Base-by-base conservation (phyloP, 768 basidiomycete genomes). In the Fomitopsis pulvina region DNA sequence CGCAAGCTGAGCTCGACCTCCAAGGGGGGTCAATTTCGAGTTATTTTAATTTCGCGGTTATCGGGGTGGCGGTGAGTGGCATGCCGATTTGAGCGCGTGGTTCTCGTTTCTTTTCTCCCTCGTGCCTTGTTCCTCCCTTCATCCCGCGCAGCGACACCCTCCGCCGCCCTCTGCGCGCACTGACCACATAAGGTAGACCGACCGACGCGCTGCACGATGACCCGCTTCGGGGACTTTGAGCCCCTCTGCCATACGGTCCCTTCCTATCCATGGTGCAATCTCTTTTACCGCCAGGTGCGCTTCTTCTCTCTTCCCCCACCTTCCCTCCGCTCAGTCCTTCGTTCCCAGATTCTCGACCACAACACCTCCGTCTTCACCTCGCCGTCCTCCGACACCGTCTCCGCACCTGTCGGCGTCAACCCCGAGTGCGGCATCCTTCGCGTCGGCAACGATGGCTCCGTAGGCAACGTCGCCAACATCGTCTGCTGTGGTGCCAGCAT, bases 201-300 rank as follows among this genome's bases (percentile, higher is more conserved):
- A n/a, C n/a, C n/a, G n/a, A n/a, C n/a, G 46, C 25, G 29, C 8
- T 32, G 50, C 44, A 57, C 57, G 27, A 76, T 79, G 84, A 74
- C 75, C 55, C 70, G 69, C 55, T 89, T 91, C 63, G 87, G 87
- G 52, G 83, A 88, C 60, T 91, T 88, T 65, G 64, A 72, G 60
- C 69, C 78, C 18, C 70, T 87, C 45, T 92, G 91, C 65, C 68
- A 72, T 37, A 67, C 78, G 38, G 77, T 78, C 8, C 89, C 90
- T 1, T 87, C 85, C 41, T 87, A 95, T 62, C 80, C 93, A 0
- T 88, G 90, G 81, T 97, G 94, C 70, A 96, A 96, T 64, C 83
- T 96, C 58, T 94, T 95, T 71, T 92, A 92, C 70, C 79, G 79
- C 52, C 92, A 95, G 74, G 83, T 92, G 20, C 57, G 71, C 60